Evolutionary conservation across 176 grass and related monocot species (phyloP), one percentile per base, ranked within the genome.

Genomic region (Eragrostis nindensis): DNA sequence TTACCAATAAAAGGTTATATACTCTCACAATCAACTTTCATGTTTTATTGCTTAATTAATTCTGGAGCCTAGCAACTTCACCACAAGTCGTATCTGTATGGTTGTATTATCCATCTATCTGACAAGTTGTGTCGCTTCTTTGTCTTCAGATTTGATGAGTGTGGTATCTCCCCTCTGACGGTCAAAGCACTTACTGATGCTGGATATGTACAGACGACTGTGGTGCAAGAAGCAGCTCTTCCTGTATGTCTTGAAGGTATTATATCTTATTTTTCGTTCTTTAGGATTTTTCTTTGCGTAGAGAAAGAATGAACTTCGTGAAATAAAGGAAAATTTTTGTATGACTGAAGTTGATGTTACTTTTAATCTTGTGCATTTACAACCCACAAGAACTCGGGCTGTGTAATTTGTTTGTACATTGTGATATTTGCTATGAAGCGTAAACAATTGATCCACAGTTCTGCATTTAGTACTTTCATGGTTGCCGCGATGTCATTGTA

Each of bases 151-250:
- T 84, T 84, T 80, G 60, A 82, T 18, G 81, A 88, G 24, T 84
- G 62, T 75, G 76, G 81, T 60, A 74, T 88, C 75, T 88, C 95
- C 66, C 74, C 83, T 13, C 62, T 95, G 71, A 98, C 90, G 43
- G 82, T 95, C 53, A 93, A 91, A 85, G 92, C 92, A 60, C 95
- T 98, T 73, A 78, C 68, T 72, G 81, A 94, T 87, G 92, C 92
- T 87, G 90, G 95, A 83, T 95, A 95, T 57, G 7, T 93, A 74
- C 83, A 93, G 19, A 89, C 90, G 72, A 98, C 92, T 81, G 70
- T 91, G 70, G 95, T 95, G 53, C 92, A 98, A 90, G 95, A 95
- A 16, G 88, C 95, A 87, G 54, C 79, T 55, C 88, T 98, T 94
- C 88, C 92, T 78, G 19, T 94, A 36, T 90, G 86, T 72, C 87